A percentile compares a stretch with the other conserved stretches of the same genome.
Evolutionary conservation across 495 filamentous ascomycete genomes (phyloP).

Genomic region (Penicillium daleae): DNA sequence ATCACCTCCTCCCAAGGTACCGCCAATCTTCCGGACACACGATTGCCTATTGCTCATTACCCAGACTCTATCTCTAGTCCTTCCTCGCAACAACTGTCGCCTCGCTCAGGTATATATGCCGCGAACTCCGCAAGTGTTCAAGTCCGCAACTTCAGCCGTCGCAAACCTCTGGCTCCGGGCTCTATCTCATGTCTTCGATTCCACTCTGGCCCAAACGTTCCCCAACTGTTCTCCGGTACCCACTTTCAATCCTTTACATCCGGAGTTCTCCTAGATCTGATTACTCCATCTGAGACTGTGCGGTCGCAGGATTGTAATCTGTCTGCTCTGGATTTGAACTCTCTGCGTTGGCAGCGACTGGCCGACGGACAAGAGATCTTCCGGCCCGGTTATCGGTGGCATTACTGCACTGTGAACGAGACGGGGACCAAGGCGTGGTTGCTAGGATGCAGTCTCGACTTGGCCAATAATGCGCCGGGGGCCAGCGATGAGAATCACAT

Average conservation of each 20-base stretch:
- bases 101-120: conserved; percentile 74
- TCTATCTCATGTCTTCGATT: conserved; percentile 90
- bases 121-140: conserved; percentile 90
- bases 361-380: conserved; percentile 94
- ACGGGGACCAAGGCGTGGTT: conserved; percentile 95
- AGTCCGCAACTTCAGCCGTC: conserved; percentile 70
- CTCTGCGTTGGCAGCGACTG: conserved; percentile 88
- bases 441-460: conserved; percentile 83
- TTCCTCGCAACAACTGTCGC: conserved; percentile 42
- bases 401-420: conserved; percentile 93
- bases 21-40: conserved; percentile 47
- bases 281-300: conserved; percentile 87
- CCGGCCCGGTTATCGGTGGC: conserved; percentile 85
- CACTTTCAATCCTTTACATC: conserved; percentile 97
- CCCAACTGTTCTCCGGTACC: conserved; percentile 82
- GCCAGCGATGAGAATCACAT: conserved; percentile 80
- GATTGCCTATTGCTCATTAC: conserved; percentile 44
- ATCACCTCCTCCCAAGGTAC: conserved; percentile 70
- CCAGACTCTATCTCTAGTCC: conserved; percentile 48
- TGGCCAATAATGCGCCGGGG: conserved; percentile 51
- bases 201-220: conserved; percentile 83
- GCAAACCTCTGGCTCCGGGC: conserved; percentile 78
- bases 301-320: conserved; percentile 83
- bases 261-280: conserved; percentile 87
- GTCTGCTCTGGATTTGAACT: conserved; percentile 81